Evolutionary conservation across 2,329 filamentous ascomycete genomes (phyloP).

Genomic region (Fusarium algeriense): DNA sequence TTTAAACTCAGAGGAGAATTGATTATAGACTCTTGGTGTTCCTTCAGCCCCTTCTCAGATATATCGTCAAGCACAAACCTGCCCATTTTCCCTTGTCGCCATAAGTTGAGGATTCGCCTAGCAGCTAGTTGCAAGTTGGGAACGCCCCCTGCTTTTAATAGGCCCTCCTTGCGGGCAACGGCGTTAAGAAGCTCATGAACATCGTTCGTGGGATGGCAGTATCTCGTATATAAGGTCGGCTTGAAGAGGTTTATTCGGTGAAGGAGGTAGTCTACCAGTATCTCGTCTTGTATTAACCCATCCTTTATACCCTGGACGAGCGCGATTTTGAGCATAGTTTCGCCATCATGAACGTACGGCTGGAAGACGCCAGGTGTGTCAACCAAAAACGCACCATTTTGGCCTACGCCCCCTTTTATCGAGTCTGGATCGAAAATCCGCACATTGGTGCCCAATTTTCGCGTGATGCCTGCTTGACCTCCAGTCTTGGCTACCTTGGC

Average conservation of each 20-base stretch:
- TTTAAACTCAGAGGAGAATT: conserved; percentile 70
- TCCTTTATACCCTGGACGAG: conserved; percentile 93
- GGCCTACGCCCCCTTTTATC: conserved; percentile 58
- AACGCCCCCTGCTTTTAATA: conserved; percentile 78
- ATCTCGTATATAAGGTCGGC: conserved; percentile 71
- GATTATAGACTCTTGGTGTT: conserved; percentile 60
- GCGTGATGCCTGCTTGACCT: conserved; percentile 87
- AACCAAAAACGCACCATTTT: conserved; percentile 79
- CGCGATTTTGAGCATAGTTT: conserved; percentile 95
- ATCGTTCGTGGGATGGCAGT: conserved; percentile 83
- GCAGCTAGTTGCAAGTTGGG: conserved; percentile 80
- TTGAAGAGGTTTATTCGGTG: conserved; percentile 81
- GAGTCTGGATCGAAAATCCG: conserved; percentile 71
- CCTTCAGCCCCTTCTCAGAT: conserved; percentile 66
- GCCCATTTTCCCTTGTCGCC: conserved; percentile 82
- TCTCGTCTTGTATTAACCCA: conserved; percentile 80
- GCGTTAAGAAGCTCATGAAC: conserved; percentile 77
- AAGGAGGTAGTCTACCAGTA: conserved; percentile 90
- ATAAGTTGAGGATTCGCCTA: conserved; percentile 83
- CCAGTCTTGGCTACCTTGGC: conserved; percentile 84
- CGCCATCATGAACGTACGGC: conserved; percentile 85
- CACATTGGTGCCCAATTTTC: conserved; percentile 85
- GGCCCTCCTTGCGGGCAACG: conserved; percentile 80
- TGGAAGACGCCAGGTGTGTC: conserved; percentile 97
- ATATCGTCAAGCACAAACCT: conserved; percentile 84